A percentile compares a stretch with the other conserved stretches of the same genome.
Evolutionary conservation across 495 filamentous ascomycete genomes (phyloP).

Genomic region (Sphaerosporella brunnea): DNA sequence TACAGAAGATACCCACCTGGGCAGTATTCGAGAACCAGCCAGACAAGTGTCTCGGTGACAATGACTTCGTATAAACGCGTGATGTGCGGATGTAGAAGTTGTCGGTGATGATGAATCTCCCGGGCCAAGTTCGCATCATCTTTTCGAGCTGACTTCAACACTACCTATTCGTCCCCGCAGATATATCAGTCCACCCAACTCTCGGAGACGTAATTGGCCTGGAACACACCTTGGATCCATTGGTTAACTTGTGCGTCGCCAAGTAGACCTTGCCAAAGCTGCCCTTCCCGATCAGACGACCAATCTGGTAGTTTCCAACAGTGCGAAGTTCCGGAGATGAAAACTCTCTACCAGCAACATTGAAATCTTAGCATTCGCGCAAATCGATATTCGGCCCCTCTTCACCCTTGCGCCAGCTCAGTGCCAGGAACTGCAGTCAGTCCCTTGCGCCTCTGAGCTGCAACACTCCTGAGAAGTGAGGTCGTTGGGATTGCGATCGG

Average conservation of each 20-base stretch:
- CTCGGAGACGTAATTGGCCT: not conserved
- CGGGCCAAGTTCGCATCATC: conserved; percentile 87
- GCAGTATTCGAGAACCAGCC: conserved; percentile 94
- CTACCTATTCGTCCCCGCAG: conserved; percentile 42
- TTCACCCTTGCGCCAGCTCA: too few species aligned
- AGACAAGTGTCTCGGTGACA: conserved; percentile 83
- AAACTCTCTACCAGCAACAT: conserved; percentile 53
- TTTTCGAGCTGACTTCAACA: conserved; percentile 93
- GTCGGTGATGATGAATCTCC: conserved; percentile 95
- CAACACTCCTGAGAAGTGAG: too few species aligned
- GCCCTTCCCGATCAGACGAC: conserved; percentile 84
- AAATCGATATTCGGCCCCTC: too few species aligned
- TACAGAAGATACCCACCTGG: conserved; percentile 43
- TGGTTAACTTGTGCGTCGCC: conserved; percentile 90
- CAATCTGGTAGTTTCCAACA: conserved; percentile 88
- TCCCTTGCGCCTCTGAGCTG: too few species aligned
- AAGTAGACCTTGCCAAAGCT: conserved; percentile 98
- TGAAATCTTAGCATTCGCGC: conserved; percentile 5
- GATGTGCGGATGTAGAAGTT: conserved; percentile 95
- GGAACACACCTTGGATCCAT: conserved; percentile 73
- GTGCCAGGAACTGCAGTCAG: too few species aligned
- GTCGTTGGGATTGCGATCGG: too few species aligned
- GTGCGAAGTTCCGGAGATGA: conserved; percentile 73
- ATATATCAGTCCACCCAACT: not conserved
- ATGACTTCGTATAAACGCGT: conserved; percentile 93